Conservation (phyloP, 176 grass and related monocot genomes). For the Bonia amplexicaulis region DNA sequence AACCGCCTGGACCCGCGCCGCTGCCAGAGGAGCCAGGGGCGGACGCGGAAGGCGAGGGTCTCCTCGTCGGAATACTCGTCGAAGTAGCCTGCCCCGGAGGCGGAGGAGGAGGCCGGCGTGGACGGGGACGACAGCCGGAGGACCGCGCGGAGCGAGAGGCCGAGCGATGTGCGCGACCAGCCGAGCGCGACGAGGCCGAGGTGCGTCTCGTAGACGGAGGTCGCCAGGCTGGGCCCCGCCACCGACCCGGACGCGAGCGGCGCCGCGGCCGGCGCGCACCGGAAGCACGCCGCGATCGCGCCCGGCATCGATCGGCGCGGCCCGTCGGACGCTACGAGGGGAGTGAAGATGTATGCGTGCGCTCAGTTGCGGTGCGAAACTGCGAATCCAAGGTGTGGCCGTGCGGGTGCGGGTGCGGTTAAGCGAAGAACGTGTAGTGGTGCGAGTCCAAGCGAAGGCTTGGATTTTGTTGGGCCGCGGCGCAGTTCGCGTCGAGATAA, state of each 20-base stretch:
- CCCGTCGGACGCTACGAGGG: conserved; percentile 11
- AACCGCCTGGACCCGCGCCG: conserved; percentile 50
- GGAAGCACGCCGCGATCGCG: conserved; percentile 42
- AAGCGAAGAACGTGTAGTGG: background rate
- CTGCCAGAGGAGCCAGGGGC: conserved; percentile 67
- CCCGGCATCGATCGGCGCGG: conserved; percentile 42
- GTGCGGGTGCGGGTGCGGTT: conserved; percentile 3
- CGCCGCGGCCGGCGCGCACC: conserved; percentile 3
- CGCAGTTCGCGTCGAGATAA: background rate
- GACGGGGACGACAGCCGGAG: conserved; percentile 39
- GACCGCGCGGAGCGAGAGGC: conserved; percentile 60
- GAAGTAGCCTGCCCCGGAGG: background rate
- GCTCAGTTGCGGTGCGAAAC: conserved; percentile 14
- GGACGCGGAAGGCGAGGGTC: conserved; percentile 50
- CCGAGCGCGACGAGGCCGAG: conserved; percentile 61
- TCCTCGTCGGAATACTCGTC: conserved; percentile 42
- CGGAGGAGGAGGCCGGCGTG: background rate
- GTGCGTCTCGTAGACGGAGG: conserved; percentile 85
- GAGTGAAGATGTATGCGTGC: background rate
- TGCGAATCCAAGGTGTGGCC: conserved; percentile 32
- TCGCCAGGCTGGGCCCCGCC: conserved; percentile 40
- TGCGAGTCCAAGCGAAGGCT: background rate
- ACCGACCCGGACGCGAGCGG: background rate
- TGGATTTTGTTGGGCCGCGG: background rate
- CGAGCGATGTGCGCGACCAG: conserved; percentile 65